Percentiles rank a stretch among this genome's conserved stretches.
Evolutionary conservation across 441 rosid genomes (phyloP).

Genomic region (Gossypium davidsonii): DNA sequence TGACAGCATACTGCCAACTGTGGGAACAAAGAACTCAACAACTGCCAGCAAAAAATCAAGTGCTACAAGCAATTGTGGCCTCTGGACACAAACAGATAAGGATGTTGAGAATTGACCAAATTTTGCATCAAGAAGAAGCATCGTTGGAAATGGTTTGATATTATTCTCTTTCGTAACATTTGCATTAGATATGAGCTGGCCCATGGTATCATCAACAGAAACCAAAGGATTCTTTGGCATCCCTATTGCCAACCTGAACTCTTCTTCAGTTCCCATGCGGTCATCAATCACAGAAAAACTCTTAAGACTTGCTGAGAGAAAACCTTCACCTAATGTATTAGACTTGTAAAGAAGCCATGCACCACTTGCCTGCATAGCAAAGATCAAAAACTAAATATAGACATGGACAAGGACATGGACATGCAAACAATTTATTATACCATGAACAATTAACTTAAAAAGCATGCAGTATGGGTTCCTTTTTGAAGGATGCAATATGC

Average conservation of each 20-base stretch:
- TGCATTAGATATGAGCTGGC: constrained; percentile 27
- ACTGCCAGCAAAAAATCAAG: constrained; percentile 92
- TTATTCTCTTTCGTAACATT: constrained; percentile 29
- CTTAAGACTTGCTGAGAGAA: constrained; percentile 78
- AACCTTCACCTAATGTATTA: constrained; percentile 56
- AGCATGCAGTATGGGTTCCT: not conserved
- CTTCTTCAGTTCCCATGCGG: constrained; percentile 85
- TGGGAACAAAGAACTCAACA: constrained; percentile 87
- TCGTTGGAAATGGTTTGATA: constrained; percentile 58
- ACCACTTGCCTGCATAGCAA: constrained; percentile 53
- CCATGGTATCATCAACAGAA: constrained; percentile 24
- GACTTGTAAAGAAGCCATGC: constrained; percentile 89
- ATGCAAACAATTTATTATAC: not conserved
- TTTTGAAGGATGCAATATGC: not conserved
- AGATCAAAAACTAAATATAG: constrained; percentile 1
- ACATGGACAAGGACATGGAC: not conserved
- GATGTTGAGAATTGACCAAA: constrained; percentile 57
- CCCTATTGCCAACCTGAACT: constrained; percentile 79
- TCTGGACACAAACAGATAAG: constrained; percentile 68
- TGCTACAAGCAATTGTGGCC: constrained; percentile 95
- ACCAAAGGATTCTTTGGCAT: constrained; percentile 43
- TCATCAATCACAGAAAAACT: constrained; percentile 81
- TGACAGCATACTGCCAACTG: constrained; percentile 60
- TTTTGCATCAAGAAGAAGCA: constrained; percentile 89
- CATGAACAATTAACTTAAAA: not conserved